phyloP scores from a whole-genome alignment of 768 basidiomycete species.

The Floccularia luteovirens region DNA sequence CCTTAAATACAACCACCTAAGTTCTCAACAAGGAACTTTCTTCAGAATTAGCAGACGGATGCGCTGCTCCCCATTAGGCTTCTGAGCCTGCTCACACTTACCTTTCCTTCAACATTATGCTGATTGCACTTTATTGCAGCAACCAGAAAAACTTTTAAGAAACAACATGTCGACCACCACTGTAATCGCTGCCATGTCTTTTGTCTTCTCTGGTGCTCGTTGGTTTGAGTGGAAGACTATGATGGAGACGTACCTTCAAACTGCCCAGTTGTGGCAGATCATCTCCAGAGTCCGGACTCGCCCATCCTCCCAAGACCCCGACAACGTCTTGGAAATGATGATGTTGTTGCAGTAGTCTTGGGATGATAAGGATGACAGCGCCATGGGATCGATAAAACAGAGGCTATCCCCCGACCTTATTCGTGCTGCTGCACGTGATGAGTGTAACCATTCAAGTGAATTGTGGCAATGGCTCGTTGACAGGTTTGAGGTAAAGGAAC shows the following conservation, averaged over 20 bases:
- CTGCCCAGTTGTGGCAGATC: not conserved
- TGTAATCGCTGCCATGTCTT: not conserved
- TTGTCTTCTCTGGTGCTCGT: not conserved
- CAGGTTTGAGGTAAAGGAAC: not conserved
- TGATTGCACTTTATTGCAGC: not conserved
- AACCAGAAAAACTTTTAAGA: not conserved
- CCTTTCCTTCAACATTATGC: too few species aligned
- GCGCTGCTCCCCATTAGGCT: too few species aligned
- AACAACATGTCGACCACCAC: not conserved
- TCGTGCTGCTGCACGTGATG: not conserved
- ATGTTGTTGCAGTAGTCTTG: not conserved
- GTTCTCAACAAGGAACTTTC: too few species aligned
- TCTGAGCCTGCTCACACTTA: too few species aligned
- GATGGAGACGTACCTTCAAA: not conserved
- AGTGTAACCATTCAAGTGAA: not conserved
- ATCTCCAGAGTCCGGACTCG: too few species aligned
- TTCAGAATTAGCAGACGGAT: too few species aligned
- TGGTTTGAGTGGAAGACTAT: not conserved
- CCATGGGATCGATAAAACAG: not conserved
- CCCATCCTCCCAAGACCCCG: not conserved
- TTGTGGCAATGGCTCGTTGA: not conserved
- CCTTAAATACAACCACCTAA: too few species aligned
- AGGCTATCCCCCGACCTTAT: not conserved
- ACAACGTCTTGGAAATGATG: not conserved
- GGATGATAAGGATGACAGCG: not conserved